Conservation (phyloP, 805 yeast species). For the Wickerhamiella siamensis region DNA sequence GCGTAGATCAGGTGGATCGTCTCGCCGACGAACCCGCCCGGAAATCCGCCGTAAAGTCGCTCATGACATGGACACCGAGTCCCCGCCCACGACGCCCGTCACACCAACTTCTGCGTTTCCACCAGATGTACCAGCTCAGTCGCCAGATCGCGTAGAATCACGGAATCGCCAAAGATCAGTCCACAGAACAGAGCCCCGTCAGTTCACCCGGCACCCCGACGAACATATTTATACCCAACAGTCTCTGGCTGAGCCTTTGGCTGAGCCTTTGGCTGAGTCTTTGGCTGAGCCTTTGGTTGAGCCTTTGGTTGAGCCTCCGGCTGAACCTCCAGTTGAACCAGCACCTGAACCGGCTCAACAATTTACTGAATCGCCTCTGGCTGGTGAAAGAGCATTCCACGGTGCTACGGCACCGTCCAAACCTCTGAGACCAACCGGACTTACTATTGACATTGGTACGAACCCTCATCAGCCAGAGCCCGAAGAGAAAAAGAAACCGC, state of each 20-base stretch:
- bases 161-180: neutral
- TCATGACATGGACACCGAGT: neutral
- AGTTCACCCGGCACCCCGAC: neutral
- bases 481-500: slow-evolving; percentile 8
- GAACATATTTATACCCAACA: neutral
- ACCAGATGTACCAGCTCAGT: neutral
- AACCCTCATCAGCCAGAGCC: neutral
- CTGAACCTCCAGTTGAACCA: neutral
- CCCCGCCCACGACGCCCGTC: slow-evolving; percentile 1
- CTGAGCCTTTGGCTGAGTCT: too few species aligned
- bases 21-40: slow-evolving; percentile 3
- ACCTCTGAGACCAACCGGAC: neutral
- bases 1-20: slow-evolving; percentile 5
- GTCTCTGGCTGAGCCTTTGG: too few species aligned
- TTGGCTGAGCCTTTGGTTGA: too few species aligned
- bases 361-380: neutral
- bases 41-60: neutral
- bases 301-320: too few species aligned
- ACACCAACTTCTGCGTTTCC: neutral
- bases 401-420: neutral
- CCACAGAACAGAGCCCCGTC: neutral
- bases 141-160: neutral
- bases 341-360: neutral
- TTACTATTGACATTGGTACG: neutral
- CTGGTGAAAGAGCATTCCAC: neutral